A percentile compares a stretch with the other conserved stretches of the same genome.
phyloP scores from a whole-genome alignment of 495 filamentous ascomycete species.

The Hypoxylon rickii region DNA sequence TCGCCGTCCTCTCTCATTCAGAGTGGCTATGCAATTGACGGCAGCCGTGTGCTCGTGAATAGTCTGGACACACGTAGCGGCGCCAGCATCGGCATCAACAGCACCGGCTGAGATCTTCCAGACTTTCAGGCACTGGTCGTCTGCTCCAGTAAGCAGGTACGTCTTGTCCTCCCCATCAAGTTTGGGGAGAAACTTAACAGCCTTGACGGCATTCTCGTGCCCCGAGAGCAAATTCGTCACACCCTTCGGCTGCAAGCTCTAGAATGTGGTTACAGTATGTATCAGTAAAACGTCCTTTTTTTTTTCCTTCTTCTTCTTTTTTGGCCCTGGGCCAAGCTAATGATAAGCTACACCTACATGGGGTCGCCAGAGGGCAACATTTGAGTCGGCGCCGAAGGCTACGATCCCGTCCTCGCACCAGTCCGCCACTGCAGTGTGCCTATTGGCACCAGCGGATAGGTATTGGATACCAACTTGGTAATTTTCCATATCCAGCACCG shows the following conservation, averaged over 20 bases:
- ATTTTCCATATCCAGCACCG: slow-evolving; percentile 18
- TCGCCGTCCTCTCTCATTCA: slow-evolving; percentile 31
- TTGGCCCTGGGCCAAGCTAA: too few relatives aligned
- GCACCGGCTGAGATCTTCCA: slow-evolving; percentile 59
- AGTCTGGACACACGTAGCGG: slow-evolving; percentile 50
- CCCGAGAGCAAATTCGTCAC: slow-evolving; percentile 74
- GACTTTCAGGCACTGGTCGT: slow-evolving; percentile 76
- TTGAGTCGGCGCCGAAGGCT: slow-evolving; percentile 87
- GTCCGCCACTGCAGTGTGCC: slow-evolving; percentile 86
- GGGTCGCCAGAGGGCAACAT: slow-evolving; percentile 88
- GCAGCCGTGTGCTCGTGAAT: slow-evolving; percentile 69
- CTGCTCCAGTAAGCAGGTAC: slow-evolving; percentile 77
- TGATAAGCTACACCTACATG: slow-evolving; percentile 58
- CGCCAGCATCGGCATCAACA: slow-evolving; percentile 14
- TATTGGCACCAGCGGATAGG: slow-evolving; percentile 85
- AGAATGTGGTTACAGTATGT: slow-evolving; percentile 10
- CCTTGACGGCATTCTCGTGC: slow-evolving; percentile 82
- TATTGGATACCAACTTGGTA: slow-evolving; percentile 52
- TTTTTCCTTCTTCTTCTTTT: too few relatives aligned
- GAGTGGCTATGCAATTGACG: slow-evolving; percentile 76
- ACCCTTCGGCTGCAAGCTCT: slow-evolving; percentile 60
- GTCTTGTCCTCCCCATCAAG: slow-evolving; percentile 48
- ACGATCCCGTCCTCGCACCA: slow-evolving; percentile 79
- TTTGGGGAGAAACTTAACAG: slow-evolving; percentile 74
- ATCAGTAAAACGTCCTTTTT: slow-evolving; percentile 6